These are phyloP conservation scores for Oldenlandia corymbosa DNA, from an alignment of 257 asterid species.

Conservation along the genomic window DNA sequence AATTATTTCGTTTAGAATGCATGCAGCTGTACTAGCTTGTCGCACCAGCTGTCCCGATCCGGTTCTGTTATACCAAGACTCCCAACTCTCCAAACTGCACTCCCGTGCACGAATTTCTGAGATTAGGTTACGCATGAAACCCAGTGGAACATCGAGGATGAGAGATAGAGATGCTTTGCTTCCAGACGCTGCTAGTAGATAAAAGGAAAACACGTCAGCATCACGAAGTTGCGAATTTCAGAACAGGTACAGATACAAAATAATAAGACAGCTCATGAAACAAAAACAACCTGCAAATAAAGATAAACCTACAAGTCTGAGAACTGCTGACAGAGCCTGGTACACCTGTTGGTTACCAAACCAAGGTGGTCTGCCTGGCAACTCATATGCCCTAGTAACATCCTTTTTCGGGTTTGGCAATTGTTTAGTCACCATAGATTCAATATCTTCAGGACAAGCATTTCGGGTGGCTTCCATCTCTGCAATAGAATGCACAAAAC, in stretches of 20 bases:
- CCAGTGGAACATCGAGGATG: constrained; percentile 70
- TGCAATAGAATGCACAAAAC: constrained; percentile 74
- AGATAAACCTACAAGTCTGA: constrained; percentile 71
- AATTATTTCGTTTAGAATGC: constrained; percentile 82
- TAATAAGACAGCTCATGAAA: constrained; percentile 18
- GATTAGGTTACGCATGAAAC: constrained; percentile 60
- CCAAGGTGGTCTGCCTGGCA: constrained; percentile 98
- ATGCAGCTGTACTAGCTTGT: constrained; percentile 82
- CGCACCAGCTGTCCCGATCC: constrained; percentile 81
- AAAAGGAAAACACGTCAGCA: constrained; percentile 12
- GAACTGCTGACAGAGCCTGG: constrained; percentile 67
- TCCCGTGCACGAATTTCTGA: constrained; percentile 65
- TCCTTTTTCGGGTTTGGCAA: constrained; percentile 26
- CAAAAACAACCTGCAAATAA: constrained; percentile 58
- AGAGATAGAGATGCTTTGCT: constrained; percentile 61
- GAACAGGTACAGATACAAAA: constrained; percentile 10
- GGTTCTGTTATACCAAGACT: constrained; percentile 69
- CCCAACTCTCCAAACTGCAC: constrained; percentile 67
- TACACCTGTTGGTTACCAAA: constrained; percentile 81
- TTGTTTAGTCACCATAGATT: constrained; percentile 28
- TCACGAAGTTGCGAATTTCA: constrained; percentile 16
- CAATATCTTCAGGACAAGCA: constrained; percentile 29
- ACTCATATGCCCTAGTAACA: constrained; percentile 42
- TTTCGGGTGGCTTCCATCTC: constrained; percentile 57
- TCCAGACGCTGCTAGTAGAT: constrained; percentile 56